Evolutionary conservation across 2,329 filamentous ascomycete species (phyloP).

Genomic region (Talaromyces piceae): DNA sequence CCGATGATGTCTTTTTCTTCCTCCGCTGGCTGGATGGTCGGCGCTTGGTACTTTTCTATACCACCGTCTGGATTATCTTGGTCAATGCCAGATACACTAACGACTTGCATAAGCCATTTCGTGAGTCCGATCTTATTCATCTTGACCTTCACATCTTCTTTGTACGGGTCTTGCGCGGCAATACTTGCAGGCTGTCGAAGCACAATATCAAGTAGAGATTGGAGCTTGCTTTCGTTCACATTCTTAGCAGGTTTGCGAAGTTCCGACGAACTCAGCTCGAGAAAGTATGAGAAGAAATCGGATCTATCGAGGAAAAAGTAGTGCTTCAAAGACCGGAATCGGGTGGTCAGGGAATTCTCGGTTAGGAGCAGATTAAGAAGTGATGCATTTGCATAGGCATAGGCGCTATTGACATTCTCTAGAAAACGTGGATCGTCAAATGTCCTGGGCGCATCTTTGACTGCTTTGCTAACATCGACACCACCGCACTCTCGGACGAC

Average conservation of each 20-base stretch:
- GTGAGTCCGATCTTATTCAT: constrained; percentile 94
- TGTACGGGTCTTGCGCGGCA: constrained; percentile 90
- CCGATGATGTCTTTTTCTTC: constrained; percentile 81
- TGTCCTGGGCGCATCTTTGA: constrained; percentile 78
- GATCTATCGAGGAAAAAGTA: constrained; percentile 98
- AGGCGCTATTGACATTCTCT: constrained; percentile 92
- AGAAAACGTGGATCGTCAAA: constrained; percentile 90
- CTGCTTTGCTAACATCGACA: constrained; percentile 83
- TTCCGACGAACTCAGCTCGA: constrained; percentile 84
- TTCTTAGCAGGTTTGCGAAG: constrained; percentile 79
- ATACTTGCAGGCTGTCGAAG: constrained; percentile 93
- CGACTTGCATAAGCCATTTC: constrained; percentile 89
- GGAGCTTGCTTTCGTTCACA: constrained; percentile 87
- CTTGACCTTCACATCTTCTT: constrained; percentile 94
- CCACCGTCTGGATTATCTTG: constrained; percentile 60
- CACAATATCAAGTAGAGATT: constrained; percentile 91
- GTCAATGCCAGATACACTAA: constrained; percentile 93
- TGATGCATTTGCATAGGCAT: constrained; percentile 91
- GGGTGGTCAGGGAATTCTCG: constrained; percentile 79
- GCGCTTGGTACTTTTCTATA: constrained; percentile 65
- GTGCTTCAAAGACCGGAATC: constrained; percentile 87
- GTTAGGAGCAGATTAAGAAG: constrained; percentile 85
- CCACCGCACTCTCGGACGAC: constrained; percentile 96
- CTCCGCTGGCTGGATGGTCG: constrained; percentile 55
- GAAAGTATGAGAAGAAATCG: constrained; percentile 96